A percentile compares a stretch with the other conserved stretches of the same genome.
Evolutionary conservation across 202 grass and related monocot species (phyloP).

Genomic region (Schoenoplectus tabernaemontani): DNA sequence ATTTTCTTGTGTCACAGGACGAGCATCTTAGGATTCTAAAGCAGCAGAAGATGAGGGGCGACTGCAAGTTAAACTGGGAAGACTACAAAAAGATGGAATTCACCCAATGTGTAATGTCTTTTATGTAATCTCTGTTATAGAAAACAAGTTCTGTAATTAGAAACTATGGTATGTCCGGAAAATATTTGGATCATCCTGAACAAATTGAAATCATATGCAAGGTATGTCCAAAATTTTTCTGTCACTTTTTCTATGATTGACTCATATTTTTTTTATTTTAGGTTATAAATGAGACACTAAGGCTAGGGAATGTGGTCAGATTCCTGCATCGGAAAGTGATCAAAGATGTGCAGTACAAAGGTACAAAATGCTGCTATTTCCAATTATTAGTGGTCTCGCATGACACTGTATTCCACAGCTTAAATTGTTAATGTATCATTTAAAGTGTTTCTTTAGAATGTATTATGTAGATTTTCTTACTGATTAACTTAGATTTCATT

Average conservation of each 20-base stretch:
- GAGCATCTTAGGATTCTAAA: conserved; percentile 64
- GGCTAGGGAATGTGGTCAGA: conserved; percentile 90
- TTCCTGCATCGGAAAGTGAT: conserved; percentile 95
- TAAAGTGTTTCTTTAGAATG: not conserved
- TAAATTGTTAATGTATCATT: not conserved
- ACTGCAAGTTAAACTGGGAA: conserved; percentile 71
- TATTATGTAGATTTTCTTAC: too few relatives aligned
- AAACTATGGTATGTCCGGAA: not conserved
- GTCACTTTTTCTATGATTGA: not conserved
- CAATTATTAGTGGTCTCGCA: not conserved
- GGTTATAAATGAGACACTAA: conserved; percentile 94
- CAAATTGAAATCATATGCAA: not conserved
- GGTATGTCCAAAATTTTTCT: not conserved
- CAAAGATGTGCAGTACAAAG: conserved; percentile 83
- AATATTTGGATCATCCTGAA: not conserved
- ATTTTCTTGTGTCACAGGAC: conserved; percentile 33
- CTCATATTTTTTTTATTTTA: conserved; percentile 21
- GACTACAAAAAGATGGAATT: conserved; percentile 98
- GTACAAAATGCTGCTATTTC: conserved; percentile 23
- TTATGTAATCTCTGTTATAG: not conserved
- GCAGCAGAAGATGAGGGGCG: conserved; percentile 48
- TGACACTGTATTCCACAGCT: not conserved
- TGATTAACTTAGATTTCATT: too few relatives aligned
- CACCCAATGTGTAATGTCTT: conserved; percentile 75
- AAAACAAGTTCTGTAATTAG: not conserved